Evolutionary conservation across 305 asterid species (phyloP).

Genomic region (Fraxinus nigra): DNA sequence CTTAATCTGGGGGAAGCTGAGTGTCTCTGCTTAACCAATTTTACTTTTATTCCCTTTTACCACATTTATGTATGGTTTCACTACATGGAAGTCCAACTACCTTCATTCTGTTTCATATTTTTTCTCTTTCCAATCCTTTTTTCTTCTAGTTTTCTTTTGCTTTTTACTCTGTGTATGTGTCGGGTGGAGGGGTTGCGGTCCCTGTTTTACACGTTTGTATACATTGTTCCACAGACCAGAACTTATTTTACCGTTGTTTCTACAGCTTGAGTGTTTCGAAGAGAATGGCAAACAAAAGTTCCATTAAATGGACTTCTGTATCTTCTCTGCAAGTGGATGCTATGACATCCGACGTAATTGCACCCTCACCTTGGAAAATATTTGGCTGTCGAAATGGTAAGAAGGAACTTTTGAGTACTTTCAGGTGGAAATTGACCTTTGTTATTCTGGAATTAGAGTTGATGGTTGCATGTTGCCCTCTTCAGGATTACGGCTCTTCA

Average conservation of each 20-base stretch:
- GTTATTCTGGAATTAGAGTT: background rate
- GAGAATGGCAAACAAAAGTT: conserved; percentile 42
- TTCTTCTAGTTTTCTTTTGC: background rate
- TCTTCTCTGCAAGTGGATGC: conserved; percentile 57
- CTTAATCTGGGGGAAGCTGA: background rate
- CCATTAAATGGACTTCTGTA: conserved; percentile 41
- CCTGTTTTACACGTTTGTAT: background rate
- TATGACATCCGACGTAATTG: conserved; percentile 76
- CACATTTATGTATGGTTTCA: background rate
- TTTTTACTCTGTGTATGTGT: background rate
- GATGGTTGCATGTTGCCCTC: conserved; percentile 3
- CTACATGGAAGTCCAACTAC: background rate
- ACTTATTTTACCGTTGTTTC: conserved; percentile 4
- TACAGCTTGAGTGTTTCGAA: conserved; percentile 64
- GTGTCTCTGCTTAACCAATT: background rate
- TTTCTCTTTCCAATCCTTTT: background rate
- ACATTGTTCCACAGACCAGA: background rate
- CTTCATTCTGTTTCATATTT: background rate
- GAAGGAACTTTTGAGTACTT: background rate
- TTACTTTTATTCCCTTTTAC: background rate
- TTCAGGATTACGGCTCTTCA: conserved; percentile 82
- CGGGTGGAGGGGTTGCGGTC: background rate
- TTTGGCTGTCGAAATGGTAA: conserved; percentile 46
- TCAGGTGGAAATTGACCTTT: background rate
- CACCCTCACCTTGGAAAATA: conserved; percentile 93